Percentiles rank a stretch among this genome's conserved stretches.
Evolutionary conservation across 257 asterid genomes (phyloP).

Genomic region (Solanum clarkiae): DNA sequence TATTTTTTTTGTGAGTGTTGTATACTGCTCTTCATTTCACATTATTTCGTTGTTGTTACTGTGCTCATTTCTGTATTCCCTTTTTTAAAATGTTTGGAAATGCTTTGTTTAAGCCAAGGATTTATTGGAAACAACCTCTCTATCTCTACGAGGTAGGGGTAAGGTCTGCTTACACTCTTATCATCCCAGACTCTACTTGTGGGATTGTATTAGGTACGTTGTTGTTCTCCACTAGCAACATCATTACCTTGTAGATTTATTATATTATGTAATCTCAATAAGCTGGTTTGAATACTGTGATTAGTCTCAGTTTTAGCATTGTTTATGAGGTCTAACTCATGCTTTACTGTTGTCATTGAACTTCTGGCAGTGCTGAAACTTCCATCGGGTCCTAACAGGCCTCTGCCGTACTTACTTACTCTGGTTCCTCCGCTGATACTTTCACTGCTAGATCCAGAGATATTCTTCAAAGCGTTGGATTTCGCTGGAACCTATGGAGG

Average conservation of each 20-base stretch:
- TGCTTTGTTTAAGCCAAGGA: too few relatives aligned
- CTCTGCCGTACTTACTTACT: constrained; percentile 56
- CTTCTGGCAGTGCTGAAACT: constrained; percentile 64
- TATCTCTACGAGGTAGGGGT: too few relatives aligned
- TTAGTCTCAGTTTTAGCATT: not conserved
- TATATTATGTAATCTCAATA: not conserved
- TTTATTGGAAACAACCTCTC: too few relatives aligned
- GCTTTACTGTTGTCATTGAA: constrained; percentile 3
- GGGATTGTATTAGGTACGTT: too few relatives aligned
- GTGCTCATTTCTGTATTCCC: too few relatives aligned
- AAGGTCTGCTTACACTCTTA: too few relatives aligned
- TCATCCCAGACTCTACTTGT: too few relatives aligned
- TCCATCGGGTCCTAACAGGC: constrained; percentile 47
- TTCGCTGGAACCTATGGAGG: constrained; percentile 98
- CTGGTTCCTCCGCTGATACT: constrained; percentile 63
- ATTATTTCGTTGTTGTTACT: too few relatives aligned
- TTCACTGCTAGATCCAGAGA: constrained; percentile 75
- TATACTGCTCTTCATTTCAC: too few relatives aligned
- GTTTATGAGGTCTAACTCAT: not conserved
- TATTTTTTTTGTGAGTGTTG: too few relatives aligned
- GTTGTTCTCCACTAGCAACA: not conserved
- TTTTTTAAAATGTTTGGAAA: too few relatives aligned
- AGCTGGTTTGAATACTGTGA: not conserved
- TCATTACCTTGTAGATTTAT: not conserved
- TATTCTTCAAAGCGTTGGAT: constrained; percentile 90